phyloP scores from a whole-genome alignment of 768 basidiomycete species.

The Leccinum olivaceopallidum region DNA sequence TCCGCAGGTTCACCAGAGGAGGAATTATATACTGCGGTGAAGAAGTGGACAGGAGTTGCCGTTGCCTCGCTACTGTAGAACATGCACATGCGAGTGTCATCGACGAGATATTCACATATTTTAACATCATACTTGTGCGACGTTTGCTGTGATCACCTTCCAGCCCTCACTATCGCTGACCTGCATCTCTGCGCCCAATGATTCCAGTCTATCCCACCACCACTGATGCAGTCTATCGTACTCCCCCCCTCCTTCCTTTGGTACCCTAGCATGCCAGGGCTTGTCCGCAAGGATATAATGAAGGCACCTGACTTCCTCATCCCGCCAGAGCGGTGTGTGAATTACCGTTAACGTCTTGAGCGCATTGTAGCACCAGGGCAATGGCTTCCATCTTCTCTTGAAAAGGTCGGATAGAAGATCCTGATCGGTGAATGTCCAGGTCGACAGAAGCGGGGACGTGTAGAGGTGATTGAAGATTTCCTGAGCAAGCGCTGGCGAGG shows the following conservation, averaged over 20 bases:
- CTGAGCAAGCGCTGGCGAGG: constrained; percentile 57
- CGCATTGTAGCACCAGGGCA: constrained; percentile 91
- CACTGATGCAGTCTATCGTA: constrained; percentile 60
- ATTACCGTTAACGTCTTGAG: constrained; percentile 79
- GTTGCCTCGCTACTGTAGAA: constrained; percentile 37
- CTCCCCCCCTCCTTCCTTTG: constrained; percentile 41
- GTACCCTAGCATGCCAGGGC: constrained; percentile 69
- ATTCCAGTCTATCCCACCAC: constrained; percentile 78
- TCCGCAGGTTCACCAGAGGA: constrained; percentile 39
- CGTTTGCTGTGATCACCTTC: constrained; percentile 51
- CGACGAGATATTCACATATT: background rate
- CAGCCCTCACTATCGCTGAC: constrained; percentile 46
- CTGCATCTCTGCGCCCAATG: constrained; percentile 43
- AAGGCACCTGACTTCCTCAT: constrained; percentile 81
- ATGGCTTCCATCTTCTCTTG: constrained; percentile 70
- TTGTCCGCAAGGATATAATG: constrained; percentile 89
- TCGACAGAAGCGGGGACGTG: constrained; percentile 51
- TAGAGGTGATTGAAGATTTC: constrained; percentile 46
- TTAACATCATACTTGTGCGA: constrained; percentile 32
- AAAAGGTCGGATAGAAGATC: constrained; percentile 86
- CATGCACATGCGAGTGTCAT: background rate
- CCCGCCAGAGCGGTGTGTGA: constrained; percentile 79
- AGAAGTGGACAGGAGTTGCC: constrained; percentile 20
- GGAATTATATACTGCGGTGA: constrained; percentile 35
- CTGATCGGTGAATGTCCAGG: constrained; percentile 86